phyloP scores from a whole-genome alignment of 208 protist genomes.

The Leishmania mexicana region DNA sequence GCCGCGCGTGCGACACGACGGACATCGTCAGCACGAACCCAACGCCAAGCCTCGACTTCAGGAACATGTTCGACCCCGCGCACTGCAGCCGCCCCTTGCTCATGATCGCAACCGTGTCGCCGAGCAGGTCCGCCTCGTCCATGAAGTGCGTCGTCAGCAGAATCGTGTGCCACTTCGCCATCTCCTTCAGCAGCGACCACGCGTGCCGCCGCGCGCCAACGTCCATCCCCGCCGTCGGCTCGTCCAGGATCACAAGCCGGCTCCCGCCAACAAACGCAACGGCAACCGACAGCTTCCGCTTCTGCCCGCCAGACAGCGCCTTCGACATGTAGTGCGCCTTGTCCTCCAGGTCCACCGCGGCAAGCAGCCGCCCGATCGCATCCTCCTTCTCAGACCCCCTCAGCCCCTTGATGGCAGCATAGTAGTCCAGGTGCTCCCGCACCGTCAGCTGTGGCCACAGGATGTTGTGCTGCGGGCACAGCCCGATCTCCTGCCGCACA shows the following conservation, averaged over 20 bases:
- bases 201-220: conserved; percentile 62
- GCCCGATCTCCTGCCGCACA: conserved; percentile 79
- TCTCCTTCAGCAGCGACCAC: conserved; percentile 62
- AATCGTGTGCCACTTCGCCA: conserved; percentile 49
- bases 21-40: conserved; percentile 66
- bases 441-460: conserved; percentile 85
- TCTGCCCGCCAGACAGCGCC: conserved; percentile 84
- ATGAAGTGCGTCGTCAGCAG: conserved; percentile 92
- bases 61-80: conserved; percentile 56
- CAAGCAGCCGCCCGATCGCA: conserved; percentile 45
- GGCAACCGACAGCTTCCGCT: conserved; percentile 84
- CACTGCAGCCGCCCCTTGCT: conserved; percentile 64
- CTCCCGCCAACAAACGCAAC: conserved; percentile 84
- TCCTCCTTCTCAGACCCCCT: conserved; percentile 25
- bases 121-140: conserved; percentile 97
- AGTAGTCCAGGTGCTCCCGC: conserved; percentile 92
- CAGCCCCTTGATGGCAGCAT: conserved; percentile 86
- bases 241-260: conserved; percentile 85
- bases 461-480: conserved; percentile 52
- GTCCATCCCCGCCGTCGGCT: conserved; percentile 90
- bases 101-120: conserved; percentile 95
- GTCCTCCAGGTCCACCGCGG: conserved; percentile 61
- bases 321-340: conserved; percentile 45
- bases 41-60: conserved; percentile 66
- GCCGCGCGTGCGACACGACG: conserved; percentile 19